These are phyloP conservation scores for Nephelium lappaceum DNA, from an alignment of 345 rosid species.

Conservation along the genomic window DNA sequence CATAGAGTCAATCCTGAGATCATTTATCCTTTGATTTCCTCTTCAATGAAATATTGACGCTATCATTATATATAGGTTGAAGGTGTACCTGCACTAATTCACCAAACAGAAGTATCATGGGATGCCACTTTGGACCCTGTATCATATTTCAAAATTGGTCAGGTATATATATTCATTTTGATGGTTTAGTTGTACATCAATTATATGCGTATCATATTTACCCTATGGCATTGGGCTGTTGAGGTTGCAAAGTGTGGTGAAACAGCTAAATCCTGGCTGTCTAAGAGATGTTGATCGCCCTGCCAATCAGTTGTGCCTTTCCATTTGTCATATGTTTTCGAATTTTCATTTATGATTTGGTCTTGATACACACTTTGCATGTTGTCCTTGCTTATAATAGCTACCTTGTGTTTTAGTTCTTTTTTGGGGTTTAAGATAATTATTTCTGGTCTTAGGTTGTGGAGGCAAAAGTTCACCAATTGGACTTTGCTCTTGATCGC, in stretches of 20 bases:
- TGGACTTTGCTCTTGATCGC: too few species aligned
- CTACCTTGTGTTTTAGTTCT: too few species aligned
- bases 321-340: too few species aligned
- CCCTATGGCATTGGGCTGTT: background rate
- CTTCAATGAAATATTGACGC: slow-evolving; percentile 11
- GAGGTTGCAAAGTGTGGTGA: slow-evolving; percentile 1
- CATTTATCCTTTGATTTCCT: background rate
- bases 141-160: slow-evolving; percentile 79
- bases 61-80: slow-evolving; percentile 60
- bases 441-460: too few species aligned
- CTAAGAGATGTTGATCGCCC: background rate
- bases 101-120: slow-evolving; percentile 95
- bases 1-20: slow-evolving; percentile 3
- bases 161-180: slow-evolving; percentile 51
- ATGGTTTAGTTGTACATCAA: slow-evolving; percentile 15
- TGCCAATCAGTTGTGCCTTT: too few species aligned
- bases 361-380: too few species aligned
- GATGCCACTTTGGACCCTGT: slow-evolving; percentile 91
- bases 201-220: background rate
- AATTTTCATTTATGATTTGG: too few species aligned
- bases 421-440: too few species aligned
- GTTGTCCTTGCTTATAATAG: too few species aligned
- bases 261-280: slow-evolving; percentile 9
- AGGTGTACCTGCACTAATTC: slow-evolving; percentile 86
- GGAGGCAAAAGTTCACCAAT: too few species aligned